Percentiles rank a stretch among this genome's conserved stretches.
These are phyloP conservation scores for Draba incana DNA, from an alignment of 345 rosid genomes.

Conservation along the genomic window DNA sequence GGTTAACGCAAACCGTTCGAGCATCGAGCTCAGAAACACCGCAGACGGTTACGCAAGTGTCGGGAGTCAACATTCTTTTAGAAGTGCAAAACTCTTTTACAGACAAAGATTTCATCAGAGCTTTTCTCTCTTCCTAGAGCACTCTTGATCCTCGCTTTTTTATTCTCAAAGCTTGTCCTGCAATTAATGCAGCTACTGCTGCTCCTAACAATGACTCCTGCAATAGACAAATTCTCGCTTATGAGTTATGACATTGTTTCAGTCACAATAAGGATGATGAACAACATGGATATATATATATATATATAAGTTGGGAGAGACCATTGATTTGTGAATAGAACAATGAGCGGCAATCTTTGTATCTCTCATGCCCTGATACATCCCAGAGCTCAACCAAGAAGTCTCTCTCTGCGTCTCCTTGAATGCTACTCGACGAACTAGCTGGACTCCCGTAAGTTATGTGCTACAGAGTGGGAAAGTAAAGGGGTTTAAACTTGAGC, in stretches of 20 bases:
- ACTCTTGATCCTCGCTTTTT: slow-evolving; percentile 72
- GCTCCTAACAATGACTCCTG: slow-evolving; percentile 89
- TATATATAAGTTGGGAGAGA: slow-evolving; percentile 35
- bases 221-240: neutral
- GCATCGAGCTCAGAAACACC: slow-evolving; percentile 90
- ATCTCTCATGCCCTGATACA: slow-evolving; percentile 95
- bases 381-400: slow-evolving; percentile 99
- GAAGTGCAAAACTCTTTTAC: slow-evolving; percentile 93
- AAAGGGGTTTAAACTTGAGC: slow-evolving; percentile 26
- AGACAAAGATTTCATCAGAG: slow-evolving; percentile 82
- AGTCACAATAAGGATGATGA: slow-evolving; percentile 22
- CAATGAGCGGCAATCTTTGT: slow-evolving; percentile 92
- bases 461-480: slow-evolving; percentile 54
- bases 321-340: slow-evolving; percentile 97
- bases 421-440: slow-evolving; percentile 91
- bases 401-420: slow-evolving; percentile 92
- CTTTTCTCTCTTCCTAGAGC: slow-evolving; percentile 82
- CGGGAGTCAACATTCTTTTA: slow-evolving; percentile 72
- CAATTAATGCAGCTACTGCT: slow-evolving; percentile 70
- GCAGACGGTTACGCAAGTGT: slow-evolving; percentile 86
- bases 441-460: slow-evolving; percentile 70
- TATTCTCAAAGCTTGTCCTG: slow-evolving; percentile 69
- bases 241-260: slow-evolving; percentile 21
- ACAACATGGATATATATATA: slow-evolving; percentile 3
- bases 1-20: slow-evolving; percentile 84